A percentile compares a stretch with the other conserved stretches of the same genome.
These are phyloP conservation scores for Aspergillus sp. DNA, from an alignment of 2,329 filamentous ascomycete genomes.

Conservation along the genomic window DNA sequence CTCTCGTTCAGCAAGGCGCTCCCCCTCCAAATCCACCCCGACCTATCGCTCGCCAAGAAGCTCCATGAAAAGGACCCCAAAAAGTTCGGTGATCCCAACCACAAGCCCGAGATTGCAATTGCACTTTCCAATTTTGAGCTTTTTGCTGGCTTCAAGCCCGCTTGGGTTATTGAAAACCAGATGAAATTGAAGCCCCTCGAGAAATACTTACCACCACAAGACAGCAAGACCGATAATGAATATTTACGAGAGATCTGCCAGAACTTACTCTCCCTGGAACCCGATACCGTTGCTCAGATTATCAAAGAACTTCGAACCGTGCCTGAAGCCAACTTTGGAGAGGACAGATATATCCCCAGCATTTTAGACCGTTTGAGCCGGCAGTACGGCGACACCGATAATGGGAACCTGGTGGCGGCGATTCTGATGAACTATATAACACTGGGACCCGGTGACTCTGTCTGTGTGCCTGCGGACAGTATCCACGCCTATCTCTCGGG, in stretches of 20 bases:
- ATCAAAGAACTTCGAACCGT: constrained; percentile 47
- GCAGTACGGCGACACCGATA: constrained; percentile 59
- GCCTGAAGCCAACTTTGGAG: constrained; percentile 44
- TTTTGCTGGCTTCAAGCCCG: constrained; percentile 67
- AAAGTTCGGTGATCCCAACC: constrained; percentile 64
- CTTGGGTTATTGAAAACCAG: constrained; percentile 52
- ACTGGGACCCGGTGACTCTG: constrained; percentile 58
- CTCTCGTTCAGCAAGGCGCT: constrained; percentile 69
- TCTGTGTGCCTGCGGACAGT: constrained; percentile 66
- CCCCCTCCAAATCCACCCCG: constrained; percentile 67
- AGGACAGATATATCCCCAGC: constrained; percentile 54
- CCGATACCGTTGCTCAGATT: constrained; percentile 47
- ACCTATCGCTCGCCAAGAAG: constrained; percentile 59
- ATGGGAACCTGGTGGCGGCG: constrained; percentile 62
- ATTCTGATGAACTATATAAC: constrained; percentile 68
- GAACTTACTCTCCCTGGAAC: constrained; percentile 47
- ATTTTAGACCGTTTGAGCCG: constrained; percentile 57
- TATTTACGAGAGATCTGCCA: constrained; percentile 52
- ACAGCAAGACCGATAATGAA: constrained; percentile 48
- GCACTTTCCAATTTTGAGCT: constrained; percentile 66
- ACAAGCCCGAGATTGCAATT: constrained; percentile 74
- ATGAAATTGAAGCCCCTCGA: constrained; percentile 51
- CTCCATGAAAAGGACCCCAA: constrained; percentile 59
- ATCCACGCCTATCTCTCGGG: constrained; percentile 68
- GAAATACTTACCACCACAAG: constrained; percentile 45